A percentile compares a stretch with the other conserved stretches of the same genome.
Conservation (phyloP, 768 basidiomycete genomes). For the Ramaria sp. region DNA sequence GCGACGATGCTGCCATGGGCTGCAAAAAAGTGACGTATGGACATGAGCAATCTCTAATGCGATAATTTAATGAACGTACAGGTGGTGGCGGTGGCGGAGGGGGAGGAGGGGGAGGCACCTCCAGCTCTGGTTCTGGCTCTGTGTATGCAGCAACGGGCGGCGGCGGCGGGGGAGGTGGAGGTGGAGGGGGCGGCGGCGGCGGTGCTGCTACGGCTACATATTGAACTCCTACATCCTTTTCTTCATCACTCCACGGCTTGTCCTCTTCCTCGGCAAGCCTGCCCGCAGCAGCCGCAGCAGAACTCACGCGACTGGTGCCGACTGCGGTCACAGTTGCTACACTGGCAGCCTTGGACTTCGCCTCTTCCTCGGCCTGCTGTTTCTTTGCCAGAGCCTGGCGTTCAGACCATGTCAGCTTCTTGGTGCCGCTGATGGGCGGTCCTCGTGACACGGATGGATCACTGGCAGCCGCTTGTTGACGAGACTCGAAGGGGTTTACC, state of each 20-base stretch:
- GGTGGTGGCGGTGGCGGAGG: conserved; percentile 24
- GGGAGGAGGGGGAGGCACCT: conserved; percentile 33
- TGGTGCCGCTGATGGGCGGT: conserved; percentile 28
- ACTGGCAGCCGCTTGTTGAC: conserved; percentile 7
- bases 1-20: not conserved
- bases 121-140: conserved; percentile 25
- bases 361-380: conserved; percentile 70
- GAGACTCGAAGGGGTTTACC: conserved; percentile 57
- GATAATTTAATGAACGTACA: too few species aligned
- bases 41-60: too few species aligned
- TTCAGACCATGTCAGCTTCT: conserved; percentile 91
- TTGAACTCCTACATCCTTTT: not conserved
- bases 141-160: conserved; percentile 15
- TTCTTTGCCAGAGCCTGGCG: conserved; percentile 87
- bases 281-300: conserved; percentile 26
- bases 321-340: conserved; percentile 28
- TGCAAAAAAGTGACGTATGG: not conserved
- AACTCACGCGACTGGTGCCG: conserved; percentile 35
- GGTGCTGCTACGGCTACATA: conserved; percentile 18
- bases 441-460: conserved; percentile 1
- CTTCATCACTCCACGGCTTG: not conserved
- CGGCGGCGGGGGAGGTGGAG: conserved; percentile 28
- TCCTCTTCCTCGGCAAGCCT: not conserved
- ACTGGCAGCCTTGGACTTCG: conserved; percentile 46
- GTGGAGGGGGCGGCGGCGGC: conserved; percentile 34